Conservation (phyloP, 2,329 filamentous ascomycete species). For the Pseudogymnoascus sp. region DNA sequence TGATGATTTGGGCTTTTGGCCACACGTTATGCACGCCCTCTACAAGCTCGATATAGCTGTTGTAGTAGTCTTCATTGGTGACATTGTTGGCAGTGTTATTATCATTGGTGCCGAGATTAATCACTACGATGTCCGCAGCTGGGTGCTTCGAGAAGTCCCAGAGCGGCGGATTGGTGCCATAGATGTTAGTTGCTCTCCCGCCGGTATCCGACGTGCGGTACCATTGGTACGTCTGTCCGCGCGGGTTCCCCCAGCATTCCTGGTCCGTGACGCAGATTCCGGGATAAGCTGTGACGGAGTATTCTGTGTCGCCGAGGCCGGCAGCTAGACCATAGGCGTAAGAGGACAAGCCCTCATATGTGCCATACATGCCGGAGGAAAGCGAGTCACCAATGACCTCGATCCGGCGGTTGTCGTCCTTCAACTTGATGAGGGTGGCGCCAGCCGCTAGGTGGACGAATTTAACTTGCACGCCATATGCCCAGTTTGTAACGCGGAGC, state of each 20-base stretch:
- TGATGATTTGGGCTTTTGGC: constrained; percentile 36
- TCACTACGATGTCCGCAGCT: constrained; percentile 37
- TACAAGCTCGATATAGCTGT: constrained; percentile 36
- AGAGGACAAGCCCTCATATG: constrained; percentile 47
- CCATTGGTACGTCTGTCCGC: constrained; percentile 47
- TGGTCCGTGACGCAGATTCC: constrained; percentile 49
- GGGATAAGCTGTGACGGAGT: constrained; percentile 47
- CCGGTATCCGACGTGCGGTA: constrained; percentile 46
- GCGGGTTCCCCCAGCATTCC: constrained; percentile 44
- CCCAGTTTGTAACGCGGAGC: constrained; percentile 53
- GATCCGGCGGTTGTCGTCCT: constrained; percentile 30
- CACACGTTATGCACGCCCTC: constrained; percentile 39
- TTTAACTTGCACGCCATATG: constrained; percentile 47
- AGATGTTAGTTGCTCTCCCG: constrained; percentile 16
- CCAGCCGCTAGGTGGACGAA: constrained; percentile 40
- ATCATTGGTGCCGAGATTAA: constrained; percentile 41
- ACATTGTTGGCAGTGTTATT: constrained; percentile 35
- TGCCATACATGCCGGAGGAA: constrained; percentile 47
- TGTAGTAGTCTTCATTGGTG: constrained; percentile 31
- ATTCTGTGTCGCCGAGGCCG: constrained; percentile 50
- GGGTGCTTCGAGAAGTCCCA: constrained; percentile 37
- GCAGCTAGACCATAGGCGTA: constrained; percentile 47
- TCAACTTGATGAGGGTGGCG: constrained; percentile 36
- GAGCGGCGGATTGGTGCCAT: constrained; percentile 33
- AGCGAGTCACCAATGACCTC: constrained; percentile 42